Conservation (phyloP, 2,329 filamentous ascomycete genomes). For the Aspergillus novofumigatus region DNA sequence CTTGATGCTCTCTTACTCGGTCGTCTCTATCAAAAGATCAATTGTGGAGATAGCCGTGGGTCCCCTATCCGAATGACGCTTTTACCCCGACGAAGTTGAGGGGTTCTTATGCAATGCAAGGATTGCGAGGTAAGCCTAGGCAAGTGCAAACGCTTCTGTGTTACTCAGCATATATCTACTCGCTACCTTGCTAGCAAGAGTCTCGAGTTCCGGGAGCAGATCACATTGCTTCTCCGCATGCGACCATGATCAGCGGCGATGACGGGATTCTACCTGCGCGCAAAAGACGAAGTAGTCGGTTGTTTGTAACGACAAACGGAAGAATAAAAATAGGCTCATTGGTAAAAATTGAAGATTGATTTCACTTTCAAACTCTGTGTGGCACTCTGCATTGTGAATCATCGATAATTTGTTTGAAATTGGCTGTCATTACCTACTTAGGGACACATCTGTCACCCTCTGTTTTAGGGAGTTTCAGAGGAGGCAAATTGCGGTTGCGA, state of each 20-base stretch:
- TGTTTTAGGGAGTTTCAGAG: neutral
- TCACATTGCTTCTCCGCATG: slow-evolving; percentile 1
- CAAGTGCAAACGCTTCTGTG: neutral
- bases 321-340: neutral
- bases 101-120: neutral
- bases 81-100: neutral
- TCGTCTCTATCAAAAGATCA: neutral
- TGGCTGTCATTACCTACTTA: neutral
- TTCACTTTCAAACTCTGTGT: neutral
- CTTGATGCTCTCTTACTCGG: too few species aligned
- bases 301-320: neutral
- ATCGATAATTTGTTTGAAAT: neutral
- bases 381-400: neutral
- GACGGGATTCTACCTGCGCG: neutral
- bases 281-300: neutral
- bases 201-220: neutral
- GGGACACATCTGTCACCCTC: neutral
- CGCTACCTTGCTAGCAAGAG: neutral
- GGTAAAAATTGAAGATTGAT: neutral
- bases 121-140: neutral
- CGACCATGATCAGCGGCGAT: neutral
- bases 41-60: neutral
- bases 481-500: neutral
- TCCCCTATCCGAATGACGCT: neutral
- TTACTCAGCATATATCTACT: neutral